Percentiles rank a stretch among this genome's conserved stretches.
Conservation (phyloP, 129 eudicot species). For the Helianthus tuberosus region DNA sequence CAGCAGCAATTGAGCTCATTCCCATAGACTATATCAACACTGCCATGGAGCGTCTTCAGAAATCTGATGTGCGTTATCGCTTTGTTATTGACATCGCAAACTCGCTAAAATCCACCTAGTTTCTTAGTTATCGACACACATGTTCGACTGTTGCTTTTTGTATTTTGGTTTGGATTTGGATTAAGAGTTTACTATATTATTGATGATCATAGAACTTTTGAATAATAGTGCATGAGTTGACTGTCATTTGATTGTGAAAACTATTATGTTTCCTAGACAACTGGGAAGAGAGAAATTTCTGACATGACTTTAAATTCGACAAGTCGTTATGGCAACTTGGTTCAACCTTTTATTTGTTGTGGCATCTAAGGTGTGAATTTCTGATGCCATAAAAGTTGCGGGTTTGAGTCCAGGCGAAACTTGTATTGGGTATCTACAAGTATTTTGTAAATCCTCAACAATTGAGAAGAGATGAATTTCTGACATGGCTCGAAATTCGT, state of each 20-base stretch:
- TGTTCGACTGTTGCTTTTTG: not conserved
- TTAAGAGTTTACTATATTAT: too few relatives aligned
- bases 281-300: too few relatives aligned
- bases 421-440: too few relatives aligned
- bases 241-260: not conserved
- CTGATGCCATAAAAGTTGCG: too few relatives aligned
- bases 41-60: slow-evolving; percentile 42
- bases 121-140: not conserved
- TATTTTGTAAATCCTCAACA: too few relatives aligned
- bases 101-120: slow-evolving; percentile 25
- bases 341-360: not conserved
- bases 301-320: too few relatives aligned
- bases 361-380: too few relatives aligned
- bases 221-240: not conserved
- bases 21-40: slow-evolving; percentile 39
- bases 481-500: too few relatives aligned
- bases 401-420: too few relatives aligned
- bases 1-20: slow-evolving; percentile 36
- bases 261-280: too few relatives aligned
- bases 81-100: slow-evolving; percentile 40
- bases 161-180: not conserved
- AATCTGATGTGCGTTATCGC: slow-evolving; percentile 39
- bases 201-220: not conserved
- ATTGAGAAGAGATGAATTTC: too few relatives aligned
- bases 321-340: not conserved